Evolutionary conservation across 208 protist genomes (phyloP).

Genomic region (Crithidia fasciculata): DNA sequence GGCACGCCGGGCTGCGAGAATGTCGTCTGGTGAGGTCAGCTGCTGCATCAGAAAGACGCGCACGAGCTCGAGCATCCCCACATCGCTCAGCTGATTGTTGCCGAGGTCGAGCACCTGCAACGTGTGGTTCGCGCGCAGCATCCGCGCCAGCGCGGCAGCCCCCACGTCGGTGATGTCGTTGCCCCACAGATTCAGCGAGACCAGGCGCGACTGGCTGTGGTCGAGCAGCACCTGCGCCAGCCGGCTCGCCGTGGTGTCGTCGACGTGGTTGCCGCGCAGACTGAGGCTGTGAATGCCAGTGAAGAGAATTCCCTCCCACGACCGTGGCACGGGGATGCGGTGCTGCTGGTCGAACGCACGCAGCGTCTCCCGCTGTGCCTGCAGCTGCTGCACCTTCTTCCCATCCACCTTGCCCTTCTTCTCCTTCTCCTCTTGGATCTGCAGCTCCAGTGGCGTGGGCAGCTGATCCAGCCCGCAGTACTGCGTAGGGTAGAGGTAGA

Average conservation of each 20-base stretch:
- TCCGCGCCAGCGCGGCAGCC: constrained; percentile 51
- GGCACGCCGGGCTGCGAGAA: constrained; percentile 46
- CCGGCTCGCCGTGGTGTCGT: constrained; percentile 45
- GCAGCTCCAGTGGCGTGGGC: constrained; percentile 65
- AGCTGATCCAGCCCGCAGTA: constrained; percentile 70
- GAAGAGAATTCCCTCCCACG: constrained; percentile 81
- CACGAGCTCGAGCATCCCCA: constrained; percentile 64
- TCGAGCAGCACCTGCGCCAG: constrained; percentile 56
- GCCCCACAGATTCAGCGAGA: constrained; percentile 88
- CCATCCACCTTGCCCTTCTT: constrained; percentile 85
- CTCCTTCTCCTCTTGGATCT: constrained; percentile 78
- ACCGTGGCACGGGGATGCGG: constrained; percentile 59
- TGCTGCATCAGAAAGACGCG: constrained; percentile 77
- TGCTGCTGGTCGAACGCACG: constrained; percentile 67
- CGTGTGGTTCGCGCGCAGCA: constrained; percentile 62
- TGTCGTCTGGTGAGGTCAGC: constrained; percentile 51
- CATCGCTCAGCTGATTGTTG: constrained; percentile 81
- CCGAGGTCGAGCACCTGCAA: constrained; percentile 84
- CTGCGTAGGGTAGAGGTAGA: constrained; percentile 74
- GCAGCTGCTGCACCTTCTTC: constrained; percentile 77
- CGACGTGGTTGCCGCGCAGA: constrained; percentile 85
- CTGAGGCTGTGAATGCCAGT: constrained; percentile 78
- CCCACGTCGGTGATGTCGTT: constrained; percentile 84
- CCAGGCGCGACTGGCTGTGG: constrained; percentile 69
- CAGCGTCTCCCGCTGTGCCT: constrained; percentile 71